Evolutionary conservation across 345 rosid genomes (phyloP), one percentile per base, ranked within the genome.

Genomic region (Raphanus sativus): DNA sequence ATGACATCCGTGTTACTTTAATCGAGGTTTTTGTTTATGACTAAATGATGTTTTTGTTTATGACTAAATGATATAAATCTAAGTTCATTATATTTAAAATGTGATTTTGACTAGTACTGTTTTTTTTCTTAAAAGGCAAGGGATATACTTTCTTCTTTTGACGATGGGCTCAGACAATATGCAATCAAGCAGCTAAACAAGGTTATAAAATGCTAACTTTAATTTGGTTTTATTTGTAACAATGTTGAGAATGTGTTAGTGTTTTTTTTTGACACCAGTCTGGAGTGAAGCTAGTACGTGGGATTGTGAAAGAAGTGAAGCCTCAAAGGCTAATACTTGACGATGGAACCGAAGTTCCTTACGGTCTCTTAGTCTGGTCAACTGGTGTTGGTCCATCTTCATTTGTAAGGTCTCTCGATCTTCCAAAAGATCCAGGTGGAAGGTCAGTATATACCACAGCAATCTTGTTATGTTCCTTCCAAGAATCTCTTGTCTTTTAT

Each of bases 301-400:
- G 99, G 55, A 78, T 89, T 74, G 99, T 95, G 81, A 95, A 89
- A 87, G 98, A 88, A 76, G 99, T 95, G 50, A 68, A 88, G 80
- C 89, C 97, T 73, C 84, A 82, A 70, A 86, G 86, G 75, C 83
- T 95, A 67, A 81, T 95, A 54, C 97, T 95, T 67, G 87, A 92
- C 56, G 87, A 87, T 71, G 77, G 96, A 25, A 84, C 97, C 1
- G 96, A 87, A 87, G 93, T 92, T 76, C 92, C 98, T 6, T 89
- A 89, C 2, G 98, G 98, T 40, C 92, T 92, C 33, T 71, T 94
- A 70, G 97, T 94, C 13, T 94, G 95, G 98, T 94, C 98, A 21
- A 92, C 97, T 1, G 98, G 98, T 34, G 97, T 94, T 68, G 98
- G 98, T 67, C 99, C 99, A 71, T 89, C 98, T 54, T 69, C 92